Evolutionary conservation across 768 basidiomycete species (phyloP), one percentile per base, ranked within the genome.

Genomic region (Suillus variegatus): DNA sequence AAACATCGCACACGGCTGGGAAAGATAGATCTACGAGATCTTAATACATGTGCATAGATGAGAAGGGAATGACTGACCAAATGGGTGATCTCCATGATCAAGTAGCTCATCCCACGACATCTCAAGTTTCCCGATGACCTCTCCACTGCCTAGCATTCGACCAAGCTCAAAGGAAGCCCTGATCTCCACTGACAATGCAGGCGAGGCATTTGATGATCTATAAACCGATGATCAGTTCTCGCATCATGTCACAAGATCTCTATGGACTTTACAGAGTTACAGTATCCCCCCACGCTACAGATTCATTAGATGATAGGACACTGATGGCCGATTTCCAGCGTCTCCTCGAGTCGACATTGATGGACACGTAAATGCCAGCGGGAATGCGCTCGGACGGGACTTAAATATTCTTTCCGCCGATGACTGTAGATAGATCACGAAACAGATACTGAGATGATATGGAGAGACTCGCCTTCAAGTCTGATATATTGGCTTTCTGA

Each of bases 181-280:
- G 46, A 46, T 46, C 20, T 46, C 20, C 8, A 46, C 0, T 10
- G 46, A 46, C 3, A 46, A 46, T 2, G n/a, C 20, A 46, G 20
- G 46, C 5, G 46, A 46, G 1, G 10, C 20, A 2, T 5, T 4
- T 12, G 46, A 46, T 46, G 20, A 12, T 12, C 46, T 46, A 46
- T 44, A 18, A 4, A n/a, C 3, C 20, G 4, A 46, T 9, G 20
- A n/a, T 46, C 20, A 46, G 46, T 46, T 46, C 46, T 46, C 10
- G 4, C 0, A 46, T 46, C 10, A 2, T 0, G 10, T 2, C 20
- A 4, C 10, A n/a, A n/a, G 9, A 8, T 44, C 10, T 0, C 0
- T 10, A n/a, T 4, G 46, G 20, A 46, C 46, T n/a, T n/a, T 44
- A 46, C 46, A 46, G 46, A 12, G 10, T 46, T 4, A n/a, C 46